Conservation (phyloP, 2,329 filamentous ascomycete species). For the Lecanicillium sp. region DNA sequence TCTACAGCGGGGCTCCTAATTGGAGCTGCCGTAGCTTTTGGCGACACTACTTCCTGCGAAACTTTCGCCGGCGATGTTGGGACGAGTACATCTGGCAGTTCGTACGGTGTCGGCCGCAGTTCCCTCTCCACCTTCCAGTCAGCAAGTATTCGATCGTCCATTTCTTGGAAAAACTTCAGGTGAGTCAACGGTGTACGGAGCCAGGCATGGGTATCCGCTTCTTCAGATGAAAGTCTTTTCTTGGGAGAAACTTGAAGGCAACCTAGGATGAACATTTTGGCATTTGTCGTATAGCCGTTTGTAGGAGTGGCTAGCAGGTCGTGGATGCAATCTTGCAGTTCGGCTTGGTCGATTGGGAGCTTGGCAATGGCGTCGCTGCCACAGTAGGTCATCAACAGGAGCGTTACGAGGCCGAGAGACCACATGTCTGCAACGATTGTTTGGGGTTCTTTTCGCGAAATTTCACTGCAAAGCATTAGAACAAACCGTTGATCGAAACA, state of each 20-base stretch:
- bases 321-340: slow-evolving; percentile 14
- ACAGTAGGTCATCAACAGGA: slow-evolving; percentile 26
- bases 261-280: slow-evolving; percentile 20
- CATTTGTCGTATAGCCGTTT: slow-evolving; percentile 15
- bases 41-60: slow-evolving; percentile 13
- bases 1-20: neutral
- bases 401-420: slow-evolving; percentile 40
- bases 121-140: slow-evolving; percentile 18
- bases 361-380: slow-evolving; percentile 14
- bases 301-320: slow-evolving; percentile 5
- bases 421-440: slow-evolving; percentile 41
- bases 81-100: slow-evolving; percentile 19
- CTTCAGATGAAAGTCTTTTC: slow-evolving; percentile 18
- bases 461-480: slow-evolving; percentile 9
- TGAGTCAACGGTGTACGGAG: slow-evolving; percentile 23
- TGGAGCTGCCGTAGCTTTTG: neutral
- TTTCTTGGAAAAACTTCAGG: slow-evolving; percentile 20
- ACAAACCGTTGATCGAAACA: neutral
- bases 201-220: slow-evolving; percentile 25
- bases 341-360: slow-evolving; percentile 20
- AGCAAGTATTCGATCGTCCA: slow-evolving; percentile 21
- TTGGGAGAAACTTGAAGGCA: slow-evolving; percentile 22
- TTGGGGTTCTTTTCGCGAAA: slow-evolving; percentile 13
- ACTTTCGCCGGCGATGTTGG: slow-evolving; percentile 6
- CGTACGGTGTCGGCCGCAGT: slow-evolving; percentile 25